Base-by-base conservation (phyloP, 352 stramenopile species). In the Phytopythium aichiense region DNA sequence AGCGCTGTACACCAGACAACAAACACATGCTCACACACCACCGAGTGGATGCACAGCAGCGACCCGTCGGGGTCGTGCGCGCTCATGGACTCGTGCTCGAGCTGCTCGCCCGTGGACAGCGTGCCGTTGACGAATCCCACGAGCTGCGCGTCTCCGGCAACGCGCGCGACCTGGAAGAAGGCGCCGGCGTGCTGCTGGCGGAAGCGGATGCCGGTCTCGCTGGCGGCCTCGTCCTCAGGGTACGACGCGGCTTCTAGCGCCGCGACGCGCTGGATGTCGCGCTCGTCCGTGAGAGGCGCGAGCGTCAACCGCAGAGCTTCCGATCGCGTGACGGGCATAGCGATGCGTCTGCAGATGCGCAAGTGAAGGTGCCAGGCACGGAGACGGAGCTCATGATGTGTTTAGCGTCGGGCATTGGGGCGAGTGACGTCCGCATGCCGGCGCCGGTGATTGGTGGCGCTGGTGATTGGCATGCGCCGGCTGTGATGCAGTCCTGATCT, bases 71-170 rank as follows among this genome's bases (percentile, higher is more conserved):
- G 67, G 54, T 95, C 77, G 66, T 98, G 94, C 33, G 66, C 61
- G 25, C 72, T 75, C 79, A 98, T 95, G 13, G 76, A 77, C 30
- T 91, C 76, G 25, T 92, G 76, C 8, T 73, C 72, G 40, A 97
- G 82, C 15, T 77, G 67, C 5, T 77, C 46, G 49, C 71, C 81
- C 15, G 60, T 50, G n/a, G 67, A 76, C 25, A 92, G 74, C 43
- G 91, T 98, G 60, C 75, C 79, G 67, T 91, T 96, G 57, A 98
- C 81, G 71, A 96, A 98, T 6, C 92, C 92, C 22, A 97, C 80
- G 40, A 98, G 71, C 11, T 31, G 51, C 6, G 72, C 61, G 16
- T 61, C 38, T 7, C 33, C 59, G 0, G 71, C 66, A 25, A 80
- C 68, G 38, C 84, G 70, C 15, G 53, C 65, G 11, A 40, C 65